Base-by-base conservation (phyloP, 176 grass and related monocot genomes). In the Musa beccarii region DNA sequence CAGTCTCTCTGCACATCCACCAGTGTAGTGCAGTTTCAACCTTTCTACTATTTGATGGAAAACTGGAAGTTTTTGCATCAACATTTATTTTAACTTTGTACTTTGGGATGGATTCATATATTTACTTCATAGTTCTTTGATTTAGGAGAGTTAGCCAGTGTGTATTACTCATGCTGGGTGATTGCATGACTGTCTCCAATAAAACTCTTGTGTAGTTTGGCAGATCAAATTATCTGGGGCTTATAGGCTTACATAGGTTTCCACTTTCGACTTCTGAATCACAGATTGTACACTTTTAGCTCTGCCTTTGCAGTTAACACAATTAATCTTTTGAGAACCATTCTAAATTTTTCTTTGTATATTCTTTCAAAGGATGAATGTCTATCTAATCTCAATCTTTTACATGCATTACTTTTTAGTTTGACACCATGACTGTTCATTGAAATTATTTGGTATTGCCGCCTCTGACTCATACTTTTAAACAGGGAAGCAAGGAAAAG, bases 401-500 rank as follows among this genome's bases (percentile, higher is more conserved):
- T 22, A 26, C 16, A 17, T 23, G 14, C 14, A 8, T 68, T 68
- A 17, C 65, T 68, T 68, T 43, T 15, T 34, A 59, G 8, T 59
- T 59, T 19, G 56, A 59, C 7, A 8, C 56, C 16, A n/a, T 14
- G 6, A 4, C 15, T 19, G 17, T 19, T 59, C 19, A n/a, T 43
- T 34, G 65, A 13, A 34, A 12, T 12, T 67, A 14, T 67, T 15
- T 4, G 7, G 15, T 68, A 43, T 72, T 43, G 15, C 50, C 28
- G 15, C 50, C 28, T 17, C 77, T 61, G 63, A 69, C 61, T 83
- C 3, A 7, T 54, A 85, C 72, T 81, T 51, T 84, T 89, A 53
- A 88, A 88, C 82, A 94, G 95, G 91, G 88, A 79, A 89, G 85
- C 75, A 93, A 91, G 79, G 90, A 93, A 74, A 88, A 84, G 34